Percentiles rank a stretch among this genome's conserved stretches.
phyloP scores from a whole-genome alignment of 2,329 filamentous ascomycete genomes.

The Aphanocladium album region DNA sequence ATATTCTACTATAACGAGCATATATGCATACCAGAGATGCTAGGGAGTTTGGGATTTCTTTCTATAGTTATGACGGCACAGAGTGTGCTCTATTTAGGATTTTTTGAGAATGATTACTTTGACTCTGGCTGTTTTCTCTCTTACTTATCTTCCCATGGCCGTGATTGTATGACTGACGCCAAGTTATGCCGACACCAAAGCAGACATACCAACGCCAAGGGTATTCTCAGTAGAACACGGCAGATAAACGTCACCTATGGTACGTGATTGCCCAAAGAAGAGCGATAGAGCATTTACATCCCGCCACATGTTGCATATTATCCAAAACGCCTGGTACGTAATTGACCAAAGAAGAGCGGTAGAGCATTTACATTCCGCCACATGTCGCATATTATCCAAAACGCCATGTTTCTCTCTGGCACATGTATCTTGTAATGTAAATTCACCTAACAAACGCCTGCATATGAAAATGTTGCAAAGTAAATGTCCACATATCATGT shows the following conservation, averaged over 20 bases:
- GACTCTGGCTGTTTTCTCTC: neutral
- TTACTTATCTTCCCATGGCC: neutral
- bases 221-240: too few species aligned
- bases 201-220: too few species aligned
- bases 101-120: conserved; percentile 4
- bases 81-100: neutral
- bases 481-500: conserved; percentile 7
- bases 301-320: too few species aligned
- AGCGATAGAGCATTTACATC: too few species aligned
- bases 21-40: conserved; percentile 5
- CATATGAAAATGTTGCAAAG: conserved; percentile 2
- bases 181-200: too few species aligned
- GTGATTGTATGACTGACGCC: neutral
- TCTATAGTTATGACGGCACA: neutral
- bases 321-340: too few species aligned
- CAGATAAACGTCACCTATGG: too few species aligned
- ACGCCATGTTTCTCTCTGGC: too few species aligned
- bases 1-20: conserved; percentile 4
- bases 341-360: too few species aligned
- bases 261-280: too few species aligned
- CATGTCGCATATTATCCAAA: too few species aligned
- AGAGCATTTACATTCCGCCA: too few species aligned
- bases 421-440: neutral
- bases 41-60: conserved; percentile 6
- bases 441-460: conserved; percentile 6